phyloP scores from a whole-genome alignment of 257 asterid species.

The Ocimum tenuiflorum region DNA sequence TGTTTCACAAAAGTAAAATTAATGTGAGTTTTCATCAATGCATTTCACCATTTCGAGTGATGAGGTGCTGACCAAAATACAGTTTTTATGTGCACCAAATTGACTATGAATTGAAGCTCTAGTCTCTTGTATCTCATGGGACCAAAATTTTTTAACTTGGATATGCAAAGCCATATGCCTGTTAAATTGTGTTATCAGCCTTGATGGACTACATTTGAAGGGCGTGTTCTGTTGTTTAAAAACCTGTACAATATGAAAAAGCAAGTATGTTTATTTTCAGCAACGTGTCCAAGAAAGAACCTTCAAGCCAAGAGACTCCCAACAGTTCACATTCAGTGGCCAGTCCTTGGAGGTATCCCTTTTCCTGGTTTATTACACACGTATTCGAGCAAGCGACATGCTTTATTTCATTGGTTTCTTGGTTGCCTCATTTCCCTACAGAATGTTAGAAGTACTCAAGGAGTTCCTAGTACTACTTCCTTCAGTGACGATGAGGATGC shows the following conservation, averaged over 20 bases:
- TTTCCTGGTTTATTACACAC: conserved; percentile 6
- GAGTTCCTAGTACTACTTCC: conserved; percentile 47
- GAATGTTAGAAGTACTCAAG: conserved; percentile 44
- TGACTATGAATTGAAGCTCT: not conserved
- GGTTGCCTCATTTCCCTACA: conserved; percentile 20
- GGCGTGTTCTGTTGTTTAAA: not conserved
- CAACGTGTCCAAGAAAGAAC: conserved; percentile 80
- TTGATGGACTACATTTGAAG: not conserved
- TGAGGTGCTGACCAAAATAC: not conserved
- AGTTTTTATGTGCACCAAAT: not conserved
- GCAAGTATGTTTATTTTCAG: conserved; percentile 35
- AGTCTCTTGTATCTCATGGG: not conserved
- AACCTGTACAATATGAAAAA: not conserved
- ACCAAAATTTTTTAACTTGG: conserved; percentile 2
- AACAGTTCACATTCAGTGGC: conserved; percentile 48
- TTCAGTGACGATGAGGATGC: conserved; percentile 88
- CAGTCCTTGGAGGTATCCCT: conserved; percentile 51
- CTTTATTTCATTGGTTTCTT: conserved; percentile 3
- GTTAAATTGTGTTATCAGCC: conserved; percentile 4
- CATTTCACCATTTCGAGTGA: not conserved
- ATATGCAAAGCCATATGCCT: not conserved
- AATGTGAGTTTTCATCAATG: not conserved
- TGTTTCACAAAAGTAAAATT: not conserved
- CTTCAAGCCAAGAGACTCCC: conserved; percentile 43
- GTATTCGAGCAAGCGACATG: conserved; percentile 10